Base-by-base conservation (phyloP, 2,329 filamentous ascomycete species). In the Sporothrix pseudoabietina region DNA sequence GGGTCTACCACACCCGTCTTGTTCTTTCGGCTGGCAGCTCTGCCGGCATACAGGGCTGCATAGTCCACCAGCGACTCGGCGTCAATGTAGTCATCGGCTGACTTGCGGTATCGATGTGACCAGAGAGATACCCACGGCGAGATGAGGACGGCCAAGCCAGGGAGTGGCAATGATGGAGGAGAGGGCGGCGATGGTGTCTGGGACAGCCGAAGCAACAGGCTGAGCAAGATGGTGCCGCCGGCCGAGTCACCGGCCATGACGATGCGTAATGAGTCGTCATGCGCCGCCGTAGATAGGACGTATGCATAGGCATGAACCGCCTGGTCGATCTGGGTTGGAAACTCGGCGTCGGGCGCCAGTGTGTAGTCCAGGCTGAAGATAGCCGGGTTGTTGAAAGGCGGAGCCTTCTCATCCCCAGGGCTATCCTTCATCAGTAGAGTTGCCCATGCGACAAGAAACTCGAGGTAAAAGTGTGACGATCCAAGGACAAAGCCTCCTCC, bases 401-500 rank as follows among this genome's bases (percentile, higher is more conserved):
- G n/a, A 9, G 9, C 6, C n/a, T 47, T 47, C 12, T 47, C 61
- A 22, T 26, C 94, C 91, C 22, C 61, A 10, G 22, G 5, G 19
- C 39, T 9, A 1, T 39, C 61, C 9, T 66, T n/a, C 39, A 88
- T 85, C 54, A 97, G 84, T 22, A 94, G 82, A 59, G 86, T 84
- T 14, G 92, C 83, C 90, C 91, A 94, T 9, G 89, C 87, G 71
- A 95, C 83, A 2, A 97, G 85, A 77, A 95, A 96, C 78, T 97
- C 94, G 49, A 94, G 87, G 80, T 97, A 97, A 80, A 97, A 97
- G 82, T 92, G 92, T 22, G 87, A 85, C 14, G 92, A 94, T 3
- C 93, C 94, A 90, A 97, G 92, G 7, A 89, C 88, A 80, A 97
- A 96, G 0, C 94, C 94, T 30, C 94, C 94, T 19, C 92, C 90